Percentiles rank a stretch among this genome's conserved stretches.
Conservation (phyloP, 345 rosid genomes). For the Eucalyptus tenuipes region DNA sequence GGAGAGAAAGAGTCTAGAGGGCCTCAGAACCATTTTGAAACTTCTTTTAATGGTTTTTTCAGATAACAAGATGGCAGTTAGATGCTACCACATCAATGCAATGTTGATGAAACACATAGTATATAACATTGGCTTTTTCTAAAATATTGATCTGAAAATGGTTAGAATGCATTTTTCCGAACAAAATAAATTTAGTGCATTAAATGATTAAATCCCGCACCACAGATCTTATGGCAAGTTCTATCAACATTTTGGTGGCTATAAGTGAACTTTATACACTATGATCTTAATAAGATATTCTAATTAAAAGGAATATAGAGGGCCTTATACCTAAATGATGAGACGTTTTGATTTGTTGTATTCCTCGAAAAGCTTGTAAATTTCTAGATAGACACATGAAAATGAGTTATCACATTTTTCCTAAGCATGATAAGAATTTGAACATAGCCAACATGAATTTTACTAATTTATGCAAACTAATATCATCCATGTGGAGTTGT, state of each 20-base stretch:
- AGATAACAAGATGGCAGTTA: background rate
- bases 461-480: background rate
- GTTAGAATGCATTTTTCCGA: background rate
- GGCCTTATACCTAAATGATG: background rate
- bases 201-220: background rate
- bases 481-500: background rate
- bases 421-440: background rate
- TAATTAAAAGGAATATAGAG: background rate
- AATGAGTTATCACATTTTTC: background rate
- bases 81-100: background rate
- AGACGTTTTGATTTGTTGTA: no score
- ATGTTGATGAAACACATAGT: background rate
- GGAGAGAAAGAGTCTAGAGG: background rate
- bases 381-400: background rate
- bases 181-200: background rate
- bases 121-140: background rate
- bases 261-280: background rate
- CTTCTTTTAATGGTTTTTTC: background rate
- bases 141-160: background rate
- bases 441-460: background rate
- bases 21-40: background rate
- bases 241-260: background rate
- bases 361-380: no score
- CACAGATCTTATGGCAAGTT: background rate
- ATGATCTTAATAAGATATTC: background rate